These are phyloP conservation scores for Bertia moriformis DNA, from an alignment of 2,329 filamentous ascomycete species.

Conservation along the genomic window DNA sequence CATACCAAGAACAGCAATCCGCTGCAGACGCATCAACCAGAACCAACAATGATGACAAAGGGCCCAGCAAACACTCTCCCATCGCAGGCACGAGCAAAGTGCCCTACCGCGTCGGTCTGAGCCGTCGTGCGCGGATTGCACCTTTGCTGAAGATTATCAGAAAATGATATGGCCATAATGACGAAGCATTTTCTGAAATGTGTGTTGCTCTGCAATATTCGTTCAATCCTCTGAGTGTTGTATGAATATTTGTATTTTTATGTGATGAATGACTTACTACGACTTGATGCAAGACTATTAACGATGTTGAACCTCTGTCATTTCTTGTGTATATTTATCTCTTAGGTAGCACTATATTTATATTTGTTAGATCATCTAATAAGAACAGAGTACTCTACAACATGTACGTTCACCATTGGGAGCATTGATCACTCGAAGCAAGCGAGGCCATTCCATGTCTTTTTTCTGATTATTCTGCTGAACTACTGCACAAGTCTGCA, in stretches of 20 bases:
- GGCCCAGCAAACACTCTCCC: constrained; percentile 22
- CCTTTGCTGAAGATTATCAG: constrained; percentile 27
- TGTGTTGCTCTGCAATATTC: neutral
- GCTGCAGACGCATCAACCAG: neutral
- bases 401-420: no score
- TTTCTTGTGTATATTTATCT: neutral
- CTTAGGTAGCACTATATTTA: no score
- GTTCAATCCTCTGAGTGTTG: no score
- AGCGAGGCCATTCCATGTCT: no score
- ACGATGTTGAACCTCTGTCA: neutral
- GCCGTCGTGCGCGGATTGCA: constrained; percentile 28
- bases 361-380: no score
- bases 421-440: no score
- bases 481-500: no score
- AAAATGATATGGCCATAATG: constrained; percentile 15
- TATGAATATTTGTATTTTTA: no score
- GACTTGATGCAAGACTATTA: neutral
- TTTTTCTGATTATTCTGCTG: no score
- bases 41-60: constrained; percentile 4
- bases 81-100: constrained; percentile 20
- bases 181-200: neutral
- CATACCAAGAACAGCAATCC: constrained; percentile 3
- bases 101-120: constrained; percentile 29
- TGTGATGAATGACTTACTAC: no score
- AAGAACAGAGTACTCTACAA: no score